Percentiles rank a stretch among this genome's conserved stretches.
Evolutionary conservation across 2,329 filamentous ascomycete species (phyloP).

Genomic region (Parastagonospora nodorum): DNA sequence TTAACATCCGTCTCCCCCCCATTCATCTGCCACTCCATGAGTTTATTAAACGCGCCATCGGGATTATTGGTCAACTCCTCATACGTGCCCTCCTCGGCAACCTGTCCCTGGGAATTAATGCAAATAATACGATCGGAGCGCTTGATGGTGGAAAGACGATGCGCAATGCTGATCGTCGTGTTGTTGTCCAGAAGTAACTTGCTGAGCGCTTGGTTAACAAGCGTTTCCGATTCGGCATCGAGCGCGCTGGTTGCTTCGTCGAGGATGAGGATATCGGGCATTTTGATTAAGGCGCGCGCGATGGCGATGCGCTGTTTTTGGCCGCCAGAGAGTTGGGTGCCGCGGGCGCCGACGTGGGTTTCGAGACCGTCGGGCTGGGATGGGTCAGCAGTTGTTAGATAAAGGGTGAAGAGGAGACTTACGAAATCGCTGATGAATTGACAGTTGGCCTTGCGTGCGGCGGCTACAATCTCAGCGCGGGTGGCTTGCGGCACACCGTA

Average conservation of each 20-base stretch:
- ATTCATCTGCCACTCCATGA: constrained; percentile 99
- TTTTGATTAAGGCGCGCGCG: constrained; percentile 88
- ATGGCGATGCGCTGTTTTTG: constrained; percentile 99
- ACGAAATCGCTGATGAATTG: constrained; percentile 93
- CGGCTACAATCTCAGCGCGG: constrained; percentile 79
- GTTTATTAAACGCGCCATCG: constrained; percentile 84
- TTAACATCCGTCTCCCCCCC: constrained; percentile 66
- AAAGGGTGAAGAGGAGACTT: constrained; percentile 41
- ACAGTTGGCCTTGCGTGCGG: constrained; percentile 91
- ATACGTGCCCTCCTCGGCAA: constrained; percentile 90
- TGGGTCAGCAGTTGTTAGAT: constrained; percentile 19
- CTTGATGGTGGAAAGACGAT: constrained; percentile 95
- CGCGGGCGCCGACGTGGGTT: constrained; percentile 88
- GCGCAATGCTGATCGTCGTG: constrained; percentile 97
- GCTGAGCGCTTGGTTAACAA: constrained; percentile 88
- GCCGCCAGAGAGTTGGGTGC: constrained; percentile 90
- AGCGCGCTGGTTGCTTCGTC: constrained; percentile 95
- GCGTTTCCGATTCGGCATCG: constrained; percentile 94
- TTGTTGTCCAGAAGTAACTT: constrained; percentile 83
- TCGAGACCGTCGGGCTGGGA: constrained; percentile 83
- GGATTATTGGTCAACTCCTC: constrained; percentile 72
- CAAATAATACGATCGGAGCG: constrained; percentile 94
- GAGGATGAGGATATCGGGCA: constrained; percentile 94
- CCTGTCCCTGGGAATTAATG: constrained; percentile 80
- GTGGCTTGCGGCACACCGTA: constrained; percentile 85